Base-by-base conservation (phyloP, 140 eudicot species). In the Ambrosia hybrid region DNA sequence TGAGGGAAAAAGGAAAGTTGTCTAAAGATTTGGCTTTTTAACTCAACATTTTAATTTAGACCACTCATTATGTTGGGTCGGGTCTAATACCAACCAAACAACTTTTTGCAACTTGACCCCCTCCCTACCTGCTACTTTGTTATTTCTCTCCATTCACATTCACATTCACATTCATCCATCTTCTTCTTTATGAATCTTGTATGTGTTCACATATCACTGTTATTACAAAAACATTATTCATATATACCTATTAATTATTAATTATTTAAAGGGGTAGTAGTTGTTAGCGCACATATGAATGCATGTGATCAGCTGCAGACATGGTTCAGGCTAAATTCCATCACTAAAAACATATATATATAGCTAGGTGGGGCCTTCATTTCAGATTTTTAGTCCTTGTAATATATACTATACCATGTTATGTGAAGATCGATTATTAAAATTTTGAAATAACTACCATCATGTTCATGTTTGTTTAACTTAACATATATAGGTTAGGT, bases 61-160 rank as follows among this genome's bases (percentile, higher is more conserved):
- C 76, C 76, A 76, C 71, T 76, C 76, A 76, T 69, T 62, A 37
- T 69, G 81, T 69, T 76, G 53, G 53, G 53, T 48, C 53, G 38
- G 75, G 76, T 69, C 45, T 70, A 38, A 49, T 68, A 69, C 76
- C 81, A 76, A 76, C 76, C 76, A 76, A 49, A 69, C 63, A 55
- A 34, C 74, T 76, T 76, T 65, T 63, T 34, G 14, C 53, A 67
- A 67, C 60, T 68, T 76, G 80, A 67, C 80, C 80, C 74, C 33
- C 48, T 41, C 2, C 48, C 53, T 48, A 48, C n/a, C 53, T 9
- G 53, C n/a, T 48, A 48, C 53, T 48, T 8, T 48, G 48, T 41
- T 41, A 41, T 4, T 48, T 9, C 53, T 48, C 9, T 48, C n/a
- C 0, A 9, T 11, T 48, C 53, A 48, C 9, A 48, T 6, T 9